Base-by-base conservation (phyloP, 371 early-diverging fungal species). In the Mortierella sp. region DNA sequence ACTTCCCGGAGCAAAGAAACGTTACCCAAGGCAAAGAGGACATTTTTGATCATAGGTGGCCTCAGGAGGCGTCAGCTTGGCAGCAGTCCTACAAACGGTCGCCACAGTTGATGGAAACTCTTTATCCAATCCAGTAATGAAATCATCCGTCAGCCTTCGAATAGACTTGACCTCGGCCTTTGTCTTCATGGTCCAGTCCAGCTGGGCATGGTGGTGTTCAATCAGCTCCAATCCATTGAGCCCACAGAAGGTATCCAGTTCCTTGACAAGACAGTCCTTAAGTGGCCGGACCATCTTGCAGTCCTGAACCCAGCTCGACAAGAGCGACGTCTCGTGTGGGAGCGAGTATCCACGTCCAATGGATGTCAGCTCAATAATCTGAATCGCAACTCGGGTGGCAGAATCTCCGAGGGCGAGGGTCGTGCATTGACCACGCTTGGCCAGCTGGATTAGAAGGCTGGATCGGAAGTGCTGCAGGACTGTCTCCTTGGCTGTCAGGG, bases 21-120 rank as follows among this genome's bases (percentile, higher is more conserved):
- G 88, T 78, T 89, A 91, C 93, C 90, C 92, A 26, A 86, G 82
- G 72, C 93, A 94, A 11, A 93, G 83, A 2, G 92, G 90, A 82
- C 93, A 94, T 19, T 86, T 85, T 34, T 81, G 80, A 0, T 81
- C 31, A 55, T 91, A 90, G 71, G 89, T 83, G 37, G 87, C 87
- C 11, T 82, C 88, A 3, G 90, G 84, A 24, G 91, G 90, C 28
- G 90, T 90, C 44, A 97, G 83, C 80, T 97, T 97, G 37, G 91
- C 91, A 31, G 94, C 95, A 0, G 98, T 98, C 53, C 97, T 90
- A 44, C 94, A 92, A 6, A 98, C 94, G 0, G 98, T 97, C 55
- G 94, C 92, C 14, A 95, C 96, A 0, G 97, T 97, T 6, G 97
- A 95, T 0, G 97, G 94, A 77, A 96, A 98, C 73, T 95, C 97